Evolutionary conservation across 2,329 filamentous ascomycete species (phyloP).

Genomic region (Tolypocladium cylindrosporum): DNA sequence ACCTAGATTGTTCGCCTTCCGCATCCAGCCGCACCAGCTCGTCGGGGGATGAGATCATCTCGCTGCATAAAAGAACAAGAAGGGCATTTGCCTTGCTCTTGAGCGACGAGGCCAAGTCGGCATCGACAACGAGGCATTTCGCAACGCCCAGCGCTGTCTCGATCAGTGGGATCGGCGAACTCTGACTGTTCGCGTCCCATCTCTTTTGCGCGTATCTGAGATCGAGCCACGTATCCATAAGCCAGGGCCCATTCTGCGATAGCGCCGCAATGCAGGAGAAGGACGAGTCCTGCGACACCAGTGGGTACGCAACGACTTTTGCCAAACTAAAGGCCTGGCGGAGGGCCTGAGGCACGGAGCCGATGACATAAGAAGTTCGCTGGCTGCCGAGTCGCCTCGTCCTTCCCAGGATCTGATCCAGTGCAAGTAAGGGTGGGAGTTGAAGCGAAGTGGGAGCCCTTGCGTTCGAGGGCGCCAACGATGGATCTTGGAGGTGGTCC

Average conservation of each 20-base stretch:
- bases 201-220: constrained; percentile 28
- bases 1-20: constrained; percentile 17
- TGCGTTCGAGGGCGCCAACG: constrained; percentile 13
- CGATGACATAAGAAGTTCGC: constrained; percentile 29
- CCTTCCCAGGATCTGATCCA: constrained; percentile 23
- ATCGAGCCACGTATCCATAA: constrained; percentile 37
- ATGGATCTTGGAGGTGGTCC: constrained; percentile 23
- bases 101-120: constrained; percentile 10
- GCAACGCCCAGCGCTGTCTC: constrained; percentile 25
- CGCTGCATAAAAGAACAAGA: constrained; percentile 31
- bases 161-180: constrained; percentile 24
- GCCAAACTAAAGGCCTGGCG: constrained; percentile 35
- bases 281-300: constrained; percentile 21
- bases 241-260: constrained; percentile 34
- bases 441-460: constrained; percentile 16
- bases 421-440: constrained; percentile 28
- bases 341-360: constrained; percentile 30
- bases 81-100: constrained; percentile 26
- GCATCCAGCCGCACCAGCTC: constrained; percentile 18
- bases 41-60: constrained; percentile 24
- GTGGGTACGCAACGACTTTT: constrained; percentile 30
- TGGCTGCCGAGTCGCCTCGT: constrained; percentile 11
- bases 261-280: constrained; percentile 23
- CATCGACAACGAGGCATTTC: constrained; percentile 9
- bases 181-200: constrained; percentile 21